Conservation (phyloP, 2,329 filamentous ascomycete species). For the Pyrenophora seminiperda region DNA sequence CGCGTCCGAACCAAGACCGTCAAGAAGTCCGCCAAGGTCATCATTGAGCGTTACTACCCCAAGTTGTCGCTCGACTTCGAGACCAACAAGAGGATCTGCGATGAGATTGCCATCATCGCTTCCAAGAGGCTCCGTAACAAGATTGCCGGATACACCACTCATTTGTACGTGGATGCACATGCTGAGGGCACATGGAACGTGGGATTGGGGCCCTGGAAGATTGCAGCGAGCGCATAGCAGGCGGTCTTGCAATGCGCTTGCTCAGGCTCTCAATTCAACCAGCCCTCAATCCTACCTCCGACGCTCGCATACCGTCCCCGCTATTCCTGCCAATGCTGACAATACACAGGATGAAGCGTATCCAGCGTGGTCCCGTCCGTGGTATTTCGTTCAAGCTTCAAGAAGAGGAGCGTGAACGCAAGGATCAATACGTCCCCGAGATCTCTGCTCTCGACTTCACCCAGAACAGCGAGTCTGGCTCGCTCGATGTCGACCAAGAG, state of each 20-base stretch:
- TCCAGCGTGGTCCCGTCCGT: constrained; percentile 97
- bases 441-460: constrained; percentile 98
- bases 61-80: constrained; percentile 99
- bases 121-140: constrained; percentile 99
- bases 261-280: background rate
- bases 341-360: constrained; percentile 88
- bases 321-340: constrained; percentile 8
- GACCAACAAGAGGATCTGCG: constrained; percentile 99
- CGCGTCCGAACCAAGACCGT: constrained; percentile 68
- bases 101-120: constrained; percentile 99
- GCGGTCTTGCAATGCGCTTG: background rate
- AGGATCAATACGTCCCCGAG: constrained; percentile 99
- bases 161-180: constrained; percentile 30
- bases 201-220: constrained; percentile 99
- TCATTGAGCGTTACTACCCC: constrained; percentile 87
- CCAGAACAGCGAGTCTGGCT: constrained; percentile 89
- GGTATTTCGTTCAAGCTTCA: constrained; percentile 99
- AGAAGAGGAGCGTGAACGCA: constrained; percentile 99
- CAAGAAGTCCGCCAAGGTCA: constrained; percentile 95
- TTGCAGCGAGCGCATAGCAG: constrained; percentile 66
- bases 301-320: background rate
- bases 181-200: constrained; percentile 72
- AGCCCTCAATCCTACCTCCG: no score
- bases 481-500: constrained; percentile 94
- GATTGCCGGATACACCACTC: constrained; percentile 85